Evolutionary conservation across 2,329 filamentous ascomycete genomes (phyloP), one percentile per base, ranked within the genome.

Genomic region (Aureobasidium sp.): DNA sequence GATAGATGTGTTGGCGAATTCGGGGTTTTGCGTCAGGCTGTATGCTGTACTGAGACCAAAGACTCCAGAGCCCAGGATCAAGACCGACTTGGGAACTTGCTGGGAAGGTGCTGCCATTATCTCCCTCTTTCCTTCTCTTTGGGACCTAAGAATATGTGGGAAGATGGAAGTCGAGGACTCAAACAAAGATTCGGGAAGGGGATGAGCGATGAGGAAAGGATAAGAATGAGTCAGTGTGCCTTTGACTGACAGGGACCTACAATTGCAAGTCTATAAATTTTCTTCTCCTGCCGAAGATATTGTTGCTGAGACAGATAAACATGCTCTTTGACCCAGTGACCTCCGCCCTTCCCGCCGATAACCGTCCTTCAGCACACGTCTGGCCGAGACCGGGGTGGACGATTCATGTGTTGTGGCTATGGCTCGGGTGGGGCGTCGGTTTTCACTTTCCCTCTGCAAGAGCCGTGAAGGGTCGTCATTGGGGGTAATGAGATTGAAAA

Each of bases 31-130:
- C 63, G 87, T 79, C 51, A 97, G 82, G 15, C 89, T 82, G 66
- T 87, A 84, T 57, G 91, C 89, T 26, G 86, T 88, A 8, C 83
- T 83, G 60, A 88, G 76, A 34, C 81, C 81, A 64, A 84, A 84
- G 48, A 82, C 80, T 52, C 81, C 81, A 32, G 79, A 78, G 62
- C 79, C 79, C 41, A 81, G 69, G 62, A 81, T 80, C 32, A 81
- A 70, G 60, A 81, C 71, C 9, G 77, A 78, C 20, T 75, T 74
- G 26, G 78, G 77, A 3, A 58, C 17, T 20, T 58, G 59, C 48
- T 47, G 20, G 39, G 46, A 62, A 53, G n/a, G 61, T 55, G 39
- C 64, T 60, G 52, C 20, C 57, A 39, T 55, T 29, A n/a, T 34
- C 32, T 52, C 20, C 5, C 48, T 55, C n/a, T 9, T 39, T 46